Base-by-base conservation (phyloP, 2,329 filamentous ascomycete genomes). In the Stagonosporopsis tanaceti region DNA sequence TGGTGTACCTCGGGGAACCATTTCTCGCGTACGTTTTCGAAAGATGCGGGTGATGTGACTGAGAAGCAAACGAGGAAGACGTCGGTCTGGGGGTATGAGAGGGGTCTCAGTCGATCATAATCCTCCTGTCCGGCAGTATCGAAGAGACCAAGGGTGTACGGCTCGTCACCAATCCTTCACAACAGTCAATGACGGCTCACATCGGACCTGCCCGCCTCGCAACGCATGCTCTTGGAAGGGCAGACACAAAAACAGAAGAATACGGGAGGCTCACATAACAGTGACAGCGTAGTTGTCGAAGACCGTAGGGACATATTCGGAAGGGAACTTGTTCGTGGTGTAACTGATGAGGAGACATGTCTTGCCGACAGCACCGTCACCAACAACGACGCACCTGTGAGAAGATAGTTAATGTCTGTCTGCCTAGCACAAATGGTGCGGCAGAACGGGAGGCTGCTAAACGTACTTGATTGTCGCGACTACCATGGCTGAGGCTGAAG, bases 271-370 rank as follows among this genome's bases (percentile, higher is more conserved):
- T 89, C 85, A 97, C 95, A 99, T 99, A 69, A 99, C 95, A 67
- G 95, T 99, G 77, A 99, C 95, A 57, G 95, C 95, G 86, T 99
- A 99, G 82, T 99, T 99, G 80, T 99, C 95, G 80, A 99, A 99
- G 64, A 99, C 95, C 28, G 95, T 99, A 50, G 95, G 95, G 57
- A 99, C 95, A 79, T 99, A 99, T 93, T 99, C 95, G 73, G 93
- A 97, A 34, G 95, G 95, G 79, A 99, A 99, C 75, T 98, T 98
- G 86, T 99, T 99, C 65, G 95, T 99, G 65, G 95, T 99, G 82
- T 99, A 99, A 78, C 92, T 96, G 82, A 99, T 99, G 76, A 99
- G 88, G 65, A 99, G 88, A 82, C 95, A 99, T 67, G 95, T 99
- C 86, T 99, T 99, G 79, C 95, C 95, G 70, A 99, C 95, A 67